Base-by-base conservation (phyloP, 2,329 filamentous ascomycete species). In the Trichoderma sp. region DNA sequence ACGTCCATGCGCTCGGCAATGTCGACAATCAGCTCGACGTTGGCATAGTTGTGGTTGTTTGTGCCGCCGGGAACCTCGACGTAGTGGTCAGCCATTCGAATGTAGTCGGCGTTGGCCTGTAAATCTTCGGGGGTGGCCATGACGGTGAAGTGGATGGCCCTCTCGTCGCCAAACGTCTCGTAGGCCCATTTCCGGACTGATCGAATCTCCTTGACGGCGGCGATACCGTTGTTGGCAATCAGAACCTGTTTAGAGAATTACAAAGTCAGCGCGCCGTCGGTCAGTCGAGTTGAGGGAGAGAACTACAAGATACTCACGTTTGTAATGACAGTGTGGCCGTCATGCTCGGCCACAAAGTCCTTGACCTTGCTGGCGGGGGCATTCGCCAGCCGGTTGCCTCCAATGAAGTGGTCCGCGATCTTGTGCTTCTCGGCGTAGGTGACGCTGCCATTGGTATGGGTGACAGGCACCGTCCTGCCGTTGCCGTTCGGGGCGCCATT, bases 31-130 rank as follows among this genome's bases (percentile, higher is more conserved):
- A 99, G 88, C 86, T 99, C 96, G 73, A 99, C 96, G 82, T 99
- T 99, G 85, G 96, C 96, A 84, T 99, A 99, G 85, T 99, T 99
- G 91, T 99, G 97, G 88, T 99, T 99, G 87, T 99, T 99, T 74
- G 96, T 99, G 80, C 96, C 96, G 80, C 96, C 96, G 39, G 96
- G 96, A 73, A 99, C 95, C 85, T 99, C 96, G 77, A 99, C 96
- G 82, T 99, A 99, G 88, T 98, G 94, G 84, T 99, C 96, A 39
- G 96, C 96, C 96, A 99, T 98, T 81, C 96, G 91, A 82, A 99
- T 99, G 85, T 99, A 99, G 84, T 99, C 96, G 76, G 96, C 96
- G 82, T 99, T 99, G 81, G 96, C 96, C 81, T 92, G 90, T 80
- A 99, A 84, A 91, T 99, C 96, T 85, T 99, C 96, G 64, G 96